Evolutionary conservation across 768 basidiomycete genomes (phyloP), one percentile per base, ranked within the genome.

Genomic region (Macrolepiota dolichaula): DNA sequence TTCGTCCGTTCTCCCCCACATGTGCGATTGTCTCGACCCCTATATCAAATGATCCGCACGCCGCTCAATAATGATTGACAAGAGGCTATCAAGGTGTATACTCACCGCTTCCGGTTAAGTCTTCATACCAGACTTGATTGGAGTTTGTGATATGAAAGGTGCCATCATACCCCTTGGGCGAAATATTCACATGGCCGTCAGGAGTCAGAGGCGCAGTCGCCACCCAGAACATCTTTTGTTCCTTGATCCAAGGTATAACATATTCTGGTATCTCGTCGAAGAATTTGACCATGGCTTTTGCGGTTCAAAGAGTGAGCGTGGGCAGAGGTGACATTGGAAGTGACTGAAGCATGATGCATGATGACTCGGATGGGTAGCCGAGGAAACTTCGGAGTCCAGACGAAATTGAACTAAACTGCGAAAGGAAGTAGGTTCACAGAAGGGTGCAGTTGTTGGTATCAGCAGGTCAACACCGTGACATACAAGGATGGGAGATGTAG

Each of bases 161-260:
- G 46, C 76, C 71, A 36, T 56, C 61, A 10, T 74, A 72, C 35
- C 85, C 85, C 63, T 88, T 88, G 1, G 86, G 85, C 0, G 84
- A 86, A 22, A 88, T 70, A 65, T 88, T 87, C 42, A 89, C 80
- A 57, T 86, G 86, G 0, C 84, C 86, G 17, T 78, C 75, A 0
- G 67, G 70, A n/a, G 67, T 70, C 37, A 88, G 77, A n/a, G 86
- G 85, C 0, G 85, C 83, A 0, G 84, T 81, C 0, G 84, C 83
- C 32, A 89, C 85, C 78, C 81, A 88, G 69, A 87, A 88, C 62
- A 86, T 75, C 60, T 86, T 76, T 68, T 88, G 86, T 59, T 76
- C 71, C 32, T 72, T 64, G 37, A 86, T 79, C 84, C 85, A 88
- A 53, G 76, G 70, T 12, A 82, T 65, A 35, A 82, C 70, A 54